Evolutionary conservation across 75 land plant species (phyloP), one percentile per base, ranked within the genome.

Genomic region (Chamaecyparis obtusa): DNA sequence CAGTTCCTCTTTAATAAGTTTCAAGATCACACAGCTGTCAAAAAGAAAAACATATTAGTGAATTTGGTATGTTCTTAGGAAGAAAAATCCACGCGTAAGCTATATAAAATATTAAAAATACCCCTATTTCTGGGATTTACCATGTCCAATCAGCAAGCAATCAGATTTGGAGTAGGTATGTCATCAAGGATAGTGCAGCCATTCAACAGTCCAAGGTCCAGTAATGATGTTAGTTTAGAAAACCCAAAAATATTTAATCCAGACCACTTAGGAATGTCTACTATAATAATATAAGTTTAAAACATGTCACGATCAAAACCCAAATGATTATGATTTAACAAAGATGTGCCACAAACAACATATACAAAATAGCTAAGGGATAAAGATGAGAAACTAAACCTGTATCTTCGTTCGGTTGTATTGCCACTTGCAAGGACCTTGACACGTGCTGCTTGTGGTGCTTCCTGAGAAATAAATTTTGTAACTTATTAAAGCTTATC

Each of bases 401-500:
- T 97, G 95, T 94, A 96, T 87, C 96, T 91, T 75, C 99, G 91
- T 89, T 97, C 99, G 32, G 94, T 96, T 56, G 96, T 89, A 91
- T 96, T 97, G 44, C 99, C 99, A 87, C 96, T 97, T 33, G 99
- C 98, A 82, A 97, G 88, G 1, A 97, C 99, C 89, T 97, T 97
- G 81, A 97, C 99, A 39, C 99, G 89, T 71, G 99, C 99, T 87
- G 98, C 93, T 91, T 96, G 98, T 83, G 99, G 99, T 85, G 99
- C 91, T 87, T 93, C 96, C 99, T 97, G 90, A 24, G 49, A 9
- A 81, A 46, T 27, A 81, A 3, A 81, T 10, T 44, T 44, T 2
- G n/a, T 81, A 10, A 81, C 32, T 11, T 14, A 81, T 46, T 39
- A 41, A 78, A 21, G 17, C 44, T 44, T 46, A 39, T 9, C 51